Conservation (phyloP, 1,284 basidiomycete genomes). For the Pholiota adiposa region DNA sequence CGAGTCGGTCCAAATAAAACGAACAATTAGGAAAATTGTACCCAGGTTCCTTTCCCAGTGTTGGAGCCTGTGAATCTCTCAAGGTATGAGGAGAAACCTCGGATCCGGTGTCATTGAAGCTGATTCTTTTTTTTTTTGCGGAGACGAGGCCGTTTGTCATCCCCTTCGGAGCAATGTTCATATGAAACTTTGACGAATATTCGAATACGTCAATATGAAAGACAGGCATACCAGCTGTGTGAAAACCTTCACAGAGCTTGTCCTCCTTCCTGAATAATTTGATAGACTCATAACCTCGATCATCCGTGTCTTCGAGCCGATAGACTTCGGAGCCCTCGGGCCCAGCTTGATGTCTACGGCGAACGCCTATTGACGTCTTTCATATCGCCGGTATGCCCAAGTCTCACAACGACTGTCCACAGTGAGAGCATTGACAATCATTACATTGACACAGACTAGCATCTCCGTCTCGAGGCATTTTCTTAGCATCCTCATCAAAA, state of each 20-base stretch:
- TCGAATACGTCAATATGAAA: neutral
- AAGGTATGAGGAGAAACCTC: slow-evolving; percentile 20
- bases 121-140: slow-evolving; percentile 9
- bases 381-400: slow-evolving; percentile 15
- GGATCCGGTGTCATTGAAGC: slow-evolving; percentile 15
- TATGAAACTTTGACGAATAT: neutral
- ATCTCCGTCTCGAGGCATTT: neutral
- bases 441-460: slow-evolving; percentile 3
- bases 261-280: neutral
- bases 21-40: slow-evolving; percentile 16
- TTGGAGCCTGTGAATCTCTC: slow-evolving; percentile 18
- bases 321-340: neutral
- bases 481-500: neutral
- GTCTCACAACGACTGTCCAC: slow-evolving; percentile 14
- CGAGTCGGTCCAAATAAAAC: slow-evolving; percentile 13
- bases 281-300: neutral
- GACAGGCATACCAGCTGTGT: neutral
- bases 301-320: neutral
- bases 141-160: slow-evolving; percentile 1
- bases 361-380: neutral
- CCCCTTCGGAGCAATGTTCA: neutral
- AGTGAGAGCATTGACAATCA: slow-evolving; percentile 2
- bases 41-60: slow-evolving; percentile 18
- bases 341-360: neutral
- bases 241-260: neutral